Evolutionary conservation across 495 filamentous ascomycete genomes (phyloP), one percentile per base, ranked within the genome.

Genomic region (Ascodesmis nigricans): DNA sequence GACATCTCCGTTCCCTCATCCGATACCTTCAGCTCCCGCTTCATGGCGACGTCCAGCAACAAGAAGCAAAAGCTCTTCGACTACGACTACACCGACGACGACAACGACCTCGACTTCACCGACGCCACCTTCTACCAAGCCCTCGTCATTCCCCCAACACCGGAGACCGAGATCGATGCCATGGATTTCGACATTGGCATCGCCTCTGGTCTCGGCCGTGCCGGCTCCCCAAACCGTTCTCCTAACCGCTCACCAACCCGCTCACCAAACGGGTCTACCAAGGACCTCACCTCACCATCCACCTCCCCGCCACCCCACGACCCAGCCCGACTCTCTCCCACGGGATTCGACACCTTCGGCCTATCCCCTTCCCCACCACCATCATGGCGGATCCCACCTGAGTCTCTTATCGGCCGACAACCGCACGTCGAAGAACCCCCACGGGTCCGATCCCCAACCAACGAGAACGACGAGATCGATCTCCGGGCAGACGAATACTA

Each of bases 371-470:
- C 47, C 5, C 40, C 47, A 2, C 47, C 47, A 21, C 45, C 46
- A 25, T 49, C 41, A 25, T 50, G 47, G 47, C 41, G 47, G 3
- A 50, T 50, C 28, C 47, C 47, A 11, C 47, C 47, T 4, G 32
- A 42, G 21, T 50, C 46, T 5, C 31, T 50, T 8, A 33, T 41
- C 26, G 47, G 47, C 25, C 44, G 41, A 19, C 47, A 50, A 19
- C 47, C 47, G 7, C 37, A 45, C 17, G 47, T 50, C 4, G 30
- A 42, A 21, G 35, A 43, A 18, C 41, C 45, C 27, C 47, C 47
- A 16, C 46, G 47, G n/a, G 47, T 50, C 5, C 46, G 47, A 22
- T 49, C 46, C 4, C 47, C 47, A 14, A 40, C 27, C n/a, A 32
- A 35, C 2, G 41, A 34, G 2, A 41, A 41, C 5, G 47, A 45